A percentile compares a stretch with the other conserved stretches of the same genome.
Evolutionary conservation across 306 rosid species (phyloP).

Genomic region (Cicer cuneatum): DNA sequence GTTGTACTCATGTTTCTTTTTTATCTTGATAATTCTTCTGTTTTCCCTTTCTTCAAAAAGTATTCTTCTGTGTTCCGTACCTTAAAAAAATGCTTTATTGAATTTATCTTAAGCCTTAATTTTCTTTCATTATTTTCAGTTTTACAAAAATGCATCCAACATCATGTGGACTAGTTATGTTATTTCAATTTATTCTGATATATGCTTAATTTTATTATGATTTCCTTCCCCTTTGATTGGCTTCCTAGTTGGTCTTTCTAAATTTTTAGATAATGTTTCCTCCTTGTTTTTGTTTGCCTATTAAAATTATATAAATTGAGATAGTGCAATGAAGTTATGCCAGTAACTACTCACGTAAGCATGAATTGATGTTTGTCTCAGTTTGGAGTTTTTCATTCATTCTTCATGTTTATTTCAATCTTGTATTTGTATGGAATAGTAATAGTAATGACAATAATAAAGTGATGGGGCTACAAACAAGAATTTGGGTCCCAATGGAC

Average conservation of each 20-base stretch:
- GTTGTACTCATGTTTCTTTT: not conserved
- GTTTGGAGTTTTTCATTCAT: conserved; percentile 9
- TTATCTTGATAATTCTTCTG: not conserved
- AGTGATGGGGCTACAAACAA: not conserved
- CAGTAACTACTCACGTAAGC: not conserved
- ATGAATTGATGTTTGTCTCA: conserved; percentile 16
- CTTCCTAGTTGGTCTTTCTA: not conserved
- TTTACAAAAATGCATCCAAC: too few relatives aligned
- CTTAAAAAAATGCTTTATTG: not conserved
- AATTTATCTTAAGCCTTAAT: too few relatives aligned
- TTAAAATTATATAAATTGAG: not conserved
- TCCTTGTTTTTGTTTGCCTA: conserved; percentile 3
- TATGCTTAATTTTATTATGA: conserved; percentile 1
- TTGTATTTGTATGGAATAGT: not conserved
- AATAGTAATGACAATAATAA: not conserved
- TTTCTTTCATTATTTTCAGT: too few relatives aligned
- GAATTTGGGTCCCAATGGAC: not conserved
- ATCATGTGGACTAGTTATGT: too few relatives aligned
- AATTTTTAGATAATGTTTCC: too few relatives aligned
- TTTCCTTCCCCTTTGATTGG: conserved; percentile 5
- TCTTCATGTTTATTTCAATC: not conserved
- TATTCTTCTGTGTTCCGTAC: not conserved
- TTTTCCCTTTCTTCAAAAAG: not conserved
- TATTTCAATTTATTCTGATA: not conserved
- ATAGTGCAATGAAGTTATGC: conserved; percentile 26